Percentiles rank a stretch among this genome's conserved stretches.
Evolutionary conservation across 2,329 filamentous ascomycete species (phyloP).

Genomic region (Talaromyces sp.): DNA sequence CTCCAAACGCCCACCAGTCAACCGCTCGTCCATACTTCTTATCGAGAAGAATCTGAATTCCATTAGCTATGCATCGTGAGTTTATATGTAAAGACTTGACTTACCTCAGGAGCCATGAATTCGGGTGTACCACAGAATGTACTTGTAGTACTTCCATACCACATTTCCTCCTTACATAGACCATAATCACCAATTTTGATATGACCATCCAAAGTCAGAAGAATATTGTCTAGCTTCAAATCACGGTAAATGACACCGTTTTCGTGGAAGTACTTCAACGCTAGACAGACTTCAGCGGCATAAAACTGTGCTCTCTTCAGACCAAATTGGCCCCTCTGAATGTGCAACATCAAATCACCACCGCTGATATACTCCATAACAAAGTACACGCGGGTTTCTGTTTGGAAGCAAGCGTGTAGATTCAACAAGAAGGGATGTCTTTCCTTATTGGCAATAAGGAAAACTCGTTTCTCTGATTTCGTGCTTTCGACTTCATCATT

Average conservation of each 20-base stretch:
- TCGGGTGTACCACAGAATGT: conserved; percentile 99
- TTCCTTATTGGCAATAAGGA: conserved; percentile 94
- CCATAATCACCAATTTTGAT: conserved; percentile 99
- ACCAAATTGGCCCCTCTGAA: conserved; percentile 92
- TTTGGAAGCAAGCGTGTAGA: conserved; percentile 97
- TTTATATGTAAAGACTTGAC: conserved; percentile 18
- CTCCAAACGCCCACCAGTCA: conserved; percentile 99
- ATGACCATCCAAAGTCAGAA: conserved; percentile 89
- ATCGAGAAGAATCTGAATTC: conserved; percentile 75
- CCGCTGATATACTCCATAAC: conserved; percentile 99
- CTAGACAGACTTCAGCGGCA: conserved; percentile 92
- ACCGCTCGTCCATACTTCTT: conserved; percentile 98
- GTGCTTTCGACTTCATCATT: conserved; percentile 99
- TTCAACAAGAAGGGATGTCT: conserved; percentile 93
- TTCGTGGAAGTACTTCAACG: conserved; percentile 98
- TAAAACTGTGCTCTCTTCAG: conserved; percentile 98
- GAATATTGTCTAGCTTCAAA: conserved; percentile 79
- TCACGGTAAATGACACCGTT: conserved; percentile 96
- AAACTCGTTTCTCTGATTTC: conserved; percentile 94
- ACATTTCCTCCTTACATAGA: conserved; percentile 99
- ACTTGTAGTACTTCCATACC: conserved; percentile 93
- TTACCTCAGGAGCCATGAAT: conserved; percentile 97
- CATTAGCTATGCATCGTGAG: conserved; percentile 20
- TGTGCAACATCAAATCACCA: conserved; percentile 98
- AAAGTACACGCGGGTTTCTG: conserved; percentile 96